Conservation (phyloP, 1,284 basidiomycete species). For the Moesziomyces aphidis region DNA sequence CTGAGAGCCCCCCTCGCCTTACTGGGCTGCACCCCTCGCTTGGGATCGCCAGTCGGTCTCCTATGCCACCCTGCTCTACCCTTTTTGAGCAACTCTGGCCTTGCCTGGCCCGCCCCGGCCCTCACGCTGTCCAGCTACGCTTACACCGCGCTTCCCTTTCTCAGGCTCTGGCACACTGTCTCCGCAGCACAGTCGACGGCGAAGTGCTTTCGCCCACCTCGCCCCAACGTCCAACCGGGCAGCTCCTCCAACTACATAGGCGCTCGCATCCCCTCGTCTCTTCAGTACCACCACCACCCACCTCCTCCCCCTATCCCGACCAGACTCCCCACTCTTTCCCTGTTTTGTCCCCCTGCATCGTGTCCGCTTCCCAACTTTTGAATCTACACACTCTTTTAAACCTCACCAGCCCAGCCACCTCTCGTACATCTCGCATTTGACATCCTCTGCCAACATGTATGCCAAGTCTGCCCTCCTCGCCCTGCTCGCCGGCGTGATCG, state of each 20-base stretch:
- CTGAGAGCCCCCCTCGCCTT: background rate
- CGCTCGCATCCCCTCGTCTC: slow-evolving; percentile 1
- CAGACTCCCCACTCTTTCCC: slow-evolving; percentile 6
- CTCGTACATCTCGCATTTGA: background rate
- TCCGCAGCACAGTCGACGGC: too few relatives aligned
- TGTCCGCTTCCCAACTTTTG: slow-evolving; percentile 1
- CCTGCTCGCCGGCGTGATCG: slow-evolving; percentile 43
- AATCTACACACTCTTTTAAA: slow-evolving; percentile 33
- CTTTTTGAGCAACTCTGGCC: too few relatives aligned
- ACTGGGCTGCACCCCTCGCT: slow-evolving; percentile 12
- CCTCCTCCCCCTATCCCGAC: slow-evolving; percentile 2
- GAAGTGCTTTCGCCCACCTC: too few relatives aligned
- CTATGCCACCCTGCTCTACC: too few relatives aligned
- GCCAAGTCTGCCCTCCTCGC: slow-evolving; percentile 43
- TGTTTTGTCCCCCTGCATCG: slow-evolving; percentile 5
- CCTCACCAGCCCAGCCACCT: slow-evolving; percentile 1
- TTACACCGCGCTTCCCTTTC: too few relatives aligned
- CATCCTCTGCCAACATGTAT: slow-evolving; percentile 36
- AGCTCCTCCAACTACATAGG: too few relatives aligned
- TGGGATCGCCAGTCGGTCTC: slow-evolving; percentile 1
- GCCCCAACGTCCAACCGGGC: too few relatives aligned
- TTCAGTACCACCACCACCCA: slow-evolving; percentile 7
- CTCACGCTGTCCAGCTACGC: too few relatives aligned
- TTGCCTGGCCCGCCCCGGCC: too few relatives aligned
- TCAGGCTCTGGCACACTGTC: too few relatives aligned